Conservation (phyloP, 1,284 basidiomycete genomes). For the Trichosporon coremiiforme region DNA sequence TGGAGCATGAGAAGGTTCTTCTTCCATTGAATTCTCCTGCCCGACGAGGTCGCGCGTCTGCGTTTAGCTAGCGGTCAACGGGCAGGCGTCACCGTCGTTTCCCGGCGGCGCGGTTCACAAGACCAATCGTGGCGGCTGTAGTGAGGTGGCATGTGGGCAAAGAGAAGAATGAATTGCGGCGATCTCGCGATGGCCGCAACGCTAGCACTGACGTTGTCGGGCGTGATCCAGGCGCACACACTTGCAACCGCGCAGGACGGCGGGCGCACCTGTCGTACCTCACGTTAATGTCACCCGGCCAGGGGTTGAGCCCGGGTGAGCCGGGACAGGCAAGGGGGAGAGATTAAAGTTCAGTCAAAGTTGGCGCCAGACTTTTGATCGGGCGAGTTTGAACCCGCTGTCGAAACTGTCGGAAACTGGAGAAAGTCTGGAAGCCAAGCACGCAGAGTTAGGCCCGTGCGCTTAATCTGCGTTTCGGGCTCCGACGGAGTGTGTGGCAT, state of each 20-base stretch:
- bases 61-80: background rate
- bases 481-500: background rate
- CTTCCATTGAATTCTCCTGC: background rate
- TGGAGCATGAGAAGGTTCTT: background rate
- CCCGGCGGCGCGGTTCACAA: background rate
- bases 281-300: background rate
- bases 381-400: background rate
- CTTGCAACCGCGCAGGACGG: too few relatives aligned
- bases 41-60: too few relatives aligned
- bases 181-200: too few relatives aligned
- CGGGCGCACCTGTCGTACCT: background rate
- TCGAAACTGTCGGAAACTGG: background rate
- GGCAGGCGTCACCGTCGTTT: background rate
- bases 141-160: background rate
- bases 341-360: background rate
- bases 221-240: too few relatives aligned
- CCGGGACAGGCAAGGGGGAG: background rate
- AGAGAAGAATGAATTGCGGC: too few relatives aligned
- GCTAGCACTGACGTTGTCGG: too few relatives aligned
- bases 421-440: background rate
- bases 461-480: background rate
- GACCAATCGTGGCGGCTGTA: background rate
- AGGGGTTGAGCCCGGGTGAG: too few relatives aligned
- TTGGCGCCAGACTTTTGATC: conserved; percentile 5
- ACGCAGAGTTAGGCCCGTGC: background rate